Percentiles rank a stretch among this genome's conserved stretches.
These are phyloP conservation scores for Atkinsonella texensis DNA, from an alignment of 2,329 filamentous ascomycete species.

Conservation along the genomic window DNA sequence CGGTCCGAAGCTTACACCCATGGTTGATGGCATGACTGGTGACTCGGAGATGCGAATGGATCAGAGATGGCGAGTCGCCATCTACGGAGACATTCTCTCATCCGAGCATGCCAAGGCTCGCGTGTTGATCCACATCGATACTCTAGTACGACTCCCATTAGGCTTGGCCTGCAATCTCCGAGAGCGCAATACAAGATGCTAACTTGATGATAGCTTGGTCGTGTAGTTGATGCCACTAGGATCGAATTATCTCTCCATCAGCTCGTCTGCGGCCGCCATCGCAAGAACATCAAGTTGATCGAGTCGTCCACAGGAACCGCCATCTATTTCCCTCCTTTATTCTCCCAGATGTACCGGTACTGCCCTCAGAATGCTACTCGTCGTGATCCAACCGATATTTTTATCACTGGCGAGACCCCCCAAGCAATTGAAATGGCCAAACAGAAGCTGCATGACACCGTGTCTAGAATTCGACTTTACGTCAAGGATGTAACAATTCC, in stretches of 20 bases:
- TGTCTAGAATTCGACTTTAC: slow-evolving; percentile 67
- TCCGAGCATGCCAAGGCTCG: slow-evolving; percentile 95
- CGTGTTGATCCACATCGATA: slow-evolving; percentile 93
- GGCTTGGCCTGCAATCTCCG: background rate
- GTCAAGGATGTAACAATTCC: slow-evolving; percentile 89
- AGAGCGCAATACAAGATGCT: background rate
- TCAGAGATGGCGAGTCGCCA: slow-evolving; percentile 81
- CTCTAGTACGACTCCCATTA: slow-evolving; percentile 49
- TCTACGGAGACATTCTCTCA: slow-evolving; percentile 91
- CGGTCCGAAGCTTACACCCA: slow-evolving; percentile 73
- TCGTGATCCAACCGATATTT: slow-evolving; percentile 79
- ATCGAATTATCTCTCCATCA: slow-evolving; percentile 83
- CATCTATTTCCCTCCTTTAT: slow-evolving; percentile 94
- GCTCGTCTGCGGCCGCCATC: slow-evolving; percentile 80
- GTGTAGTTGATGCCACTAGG: slow-evolving; percentile 65
- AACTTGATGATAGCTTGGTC: slow-evolving; percentile 43
- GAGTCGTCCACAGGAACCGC: slow-evolving; percentile 92
- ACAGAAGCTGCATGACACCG: slow-evolving; percentile 78
- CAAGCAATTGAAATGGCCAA: slow-evolving; percentile 83
- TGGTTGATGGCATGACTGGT: slow-evolving; percentile 62
- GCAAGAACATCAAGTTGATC: slow-evolving; percentile 96
- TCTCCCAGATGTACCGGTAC: slow-evolving; percentile 85
- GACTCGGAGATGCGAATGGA: slow-evolving; percentile 76
- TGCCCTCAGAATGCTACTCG: slow-evolving; percentile 69
- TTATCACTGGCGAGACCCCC: slow-evolving; percentile 81